These are phyloP conservation scores for Pyropia haitanensis DNA, from an alignment of 23 red algal species.

Conservation along the genomic window DNA sequence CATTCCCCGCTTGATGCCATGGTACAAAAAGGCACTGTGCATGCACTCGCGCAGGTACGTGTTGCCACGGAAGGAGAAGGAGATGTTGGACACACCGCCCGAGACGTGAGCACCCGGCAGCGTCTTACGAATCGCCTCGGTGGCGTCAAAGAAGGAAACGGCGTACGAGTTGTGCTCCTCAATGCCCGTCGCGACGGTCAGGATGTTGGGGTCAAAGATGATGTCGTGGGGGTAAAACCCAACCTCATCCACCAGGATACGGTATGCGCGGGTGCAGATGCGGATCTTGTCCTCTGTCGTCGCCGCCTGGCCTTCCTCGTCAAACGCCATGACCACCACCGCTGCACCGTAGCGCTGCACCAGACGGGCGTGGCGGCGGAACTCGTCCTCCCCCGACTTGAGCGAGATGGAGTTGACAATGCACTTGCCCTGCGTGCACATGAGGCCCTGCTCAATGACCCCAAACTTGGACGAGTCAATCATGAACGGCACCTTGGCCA, in stretches of 20 bases:
- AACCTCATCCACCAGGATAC: conserved; percentile 48
- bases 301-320: conserved; percentile 68
- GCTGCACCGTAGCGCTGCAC: conserved; percentile 72
- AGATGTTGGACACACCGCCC: conserved; percentile 68
- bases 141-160: conserved; percentile 58
- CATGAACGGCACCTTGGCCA: conserved; percentile 71
- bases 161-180: conserved; percentile 82
- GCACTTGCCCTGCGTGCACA: conserved; percentile 73
- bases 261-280: conserved; percentile 56
- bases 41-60: conserved; percentile 57
- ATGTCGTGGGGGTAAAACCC: conserved; percentile 64
- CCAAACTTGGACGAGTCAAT: conserved; percentile 72
- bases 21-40: conserved; percentile 59
- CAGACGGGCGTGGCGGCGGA: conserved; percentile 21
- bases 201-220: conserved; percentile 77
- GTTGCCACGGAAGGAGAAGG: conserved; percentile 82
- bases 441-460: conserved; percentile 58
- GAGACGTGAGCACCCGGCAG: conserved; percentile 57
- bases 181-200: conserved; percentile 75
- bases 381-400: conserved; percentile 61
- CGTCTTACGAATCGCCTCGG: conserved; percentile 25
- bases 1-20: conserved; percentile 52
- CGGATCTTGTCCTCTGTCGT: conserved; percentile 60
- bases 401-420: conserved; percentile 76
- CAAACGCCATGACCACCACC: conserved; percentile 77